Base-by-base conservation (phyloP, 2,329 filamentous ascomycete species). In the Pseudocercospora vitis region DNA sequence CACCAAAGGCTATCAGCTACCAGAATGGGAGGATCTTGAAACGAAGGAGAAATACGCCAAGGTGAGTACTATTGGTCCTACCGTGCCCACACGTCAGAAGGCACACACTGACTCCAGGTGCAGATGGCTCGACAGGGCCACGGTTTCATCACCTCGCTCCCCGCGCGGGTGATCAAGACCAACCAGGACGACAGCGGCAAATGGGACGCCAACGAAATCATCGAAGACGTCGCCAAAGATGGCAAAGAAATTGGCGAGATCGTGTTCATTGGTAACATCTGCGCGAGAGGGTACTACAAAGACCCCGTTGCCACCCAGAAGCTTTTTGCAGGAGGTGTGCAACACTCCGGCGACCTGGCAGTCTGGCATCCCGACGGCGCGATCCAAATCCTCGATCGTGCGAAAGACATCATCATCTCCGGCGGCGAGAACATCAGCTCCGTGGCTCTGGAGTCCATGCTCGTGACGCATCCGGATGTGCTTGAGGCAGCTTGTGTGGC, bases 321-420 rank as follows among this genome's bases (percentile, higher is more conserved):
- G 74, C 76, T 99, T 19, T 97, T 95, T 71, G 85, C 84, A 0
- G 94, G 94, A 5, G 91, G 91, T 2, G 90, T 86, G 16, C 75
- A 91, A 64, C 94, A 96, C 73, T 92, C 88, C 12, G 94, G 94
- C 0, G 94, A 99, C 70, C 73, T 99, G 45, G 94, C 94, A 0
- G 91, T 97, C 0, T 91, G 89, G 88, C 89, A 96, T 74, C 81
- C 87, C 0, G 94, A 97, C 69, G 91, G 92, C 1, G 87, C 89
- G 53, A 86, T 91, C 39, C 90, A 97, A 76, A 96, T 99, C 59
- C 77, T 95, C 54, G 94, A 99, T 73, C 82, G 94, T 16, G 89
- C 90, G 11, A 99, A 99, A 76, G 94, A 99, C 69, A 96, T 99
- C 49, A 99, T 99, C 66, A 99, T 99, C 59, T 95, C 89, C 49